Base-by-base conservation (phyloP, 129 eudicot species). In the Pulicaria dysenterica region DNA sequence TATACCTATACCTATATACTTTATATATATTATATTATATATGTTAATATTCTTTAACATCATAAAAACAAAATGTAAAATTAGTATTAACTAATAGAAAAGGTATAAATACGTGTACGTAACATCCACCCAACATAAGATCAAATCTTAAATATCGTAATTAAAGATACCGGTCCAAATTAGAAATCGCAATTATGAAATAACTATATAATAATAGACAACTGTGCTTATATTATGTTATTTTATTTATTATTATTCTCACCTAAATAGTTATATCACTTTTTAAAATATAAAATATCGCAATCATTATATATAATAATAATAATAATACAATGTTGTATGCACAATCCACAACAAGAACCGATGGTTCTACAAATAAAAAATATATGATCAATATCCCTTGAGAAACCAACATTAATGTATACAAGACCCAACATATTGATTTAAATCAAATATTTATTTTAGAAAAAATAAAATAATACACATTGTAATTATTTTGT, bases 301-400 rank as follows among this genome's bases (percentile, higher is more conserved):
- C 51, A 3, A 47, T 47, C 51, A 47, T 47, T 72, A 5, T 31
- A 17, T 45, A 16, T 38, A 34, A 2, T 31, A 5, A 66, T 44
- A 34, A 66, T 55, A 9, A 31, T 63, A 24, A 42, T 5, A 75
- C 3, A 13, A 16, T 5, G 45, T 42, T 76, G 80, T 76, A 67
- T 15, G 67, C 60, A 60, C 68, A 65, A 56, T 68, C 14, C 48
- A 74, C 80, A n/a, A 76, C 74, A 76, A 19, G 34, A 45, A 49
- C 44, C 60, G 16, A 12, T 56, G 80, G 67, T 38, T 57, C 16
- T 46, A 24, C 62, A 61, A 12, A 44, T 39, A 53, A 24, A 24
- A 11, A 69, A 45, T 24, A 17, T 38, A 61, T 16, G 62, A 50
- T 47, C 12, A 61, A 73, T 34, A 73, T 73, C 46, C 39, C 36